Evolutionary conservation across 768 basidiomycete genomes (phyloP), one percentile per base, ranked within the genome.

Genomic region (Strobilomyces dryophilus): DNA sequence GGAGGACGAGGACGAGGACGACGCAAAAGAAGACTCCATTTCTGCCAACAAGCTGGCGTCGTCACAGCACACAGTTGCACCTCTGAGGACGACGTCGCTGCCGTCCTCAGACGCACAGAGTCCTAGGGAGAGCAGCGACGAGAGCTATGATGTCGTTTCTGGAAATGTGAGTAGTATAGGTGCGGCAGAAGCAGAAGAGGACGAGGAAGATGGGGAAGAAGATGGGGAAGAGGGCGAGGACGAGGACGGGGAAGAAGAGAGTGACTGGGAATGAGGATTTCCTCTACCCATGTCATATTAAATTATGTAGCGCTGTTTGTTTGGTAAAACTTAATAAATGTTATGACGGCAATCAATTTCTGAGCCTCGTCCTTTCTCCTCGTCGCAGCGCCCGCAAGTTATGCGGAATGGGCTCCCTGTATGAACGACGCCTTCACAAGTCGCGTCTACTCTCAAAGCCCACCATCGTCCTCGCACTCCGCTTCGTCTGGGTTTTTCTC

Each of bases 1-100:
- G 92, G 92, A 94, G 65, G 91, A 91, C 50, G 83, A 91, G 50
- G 83, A 85, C 47, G 92, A 94, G n/a, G 90, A 92, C n/a, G 87
- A 60, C 48, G 35, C 53, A 17, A 58, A 55, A 51, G 47, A 55
- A 18, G 11, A 40, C 9, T 7, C 46, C 0, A 18, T 5, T 37
- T n/a, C 37, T 18, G 21, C 54, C 34, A 57, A 54, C 41, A 51
- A 53, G 41, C 49, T 64, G 46, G 48, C 51, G 49, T 58, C 60
- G 40, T 60, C 67, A 31, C 58, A 63, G 37, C 65, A 57, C 39
- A 66, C 61, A 29, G 61, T 62, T 11, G 63, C 55, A 18, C 70
- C 63, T 42, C 60, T 60, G 32, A 60, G 52, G 60, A 57, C 43
- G 24, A 50, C 27, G 8, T 61, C 63, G 17, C 45, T 64, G 11